A percentile compares a stretch with the other conserved stretches of the same genome.
phyloP scores from a whole-genome alignment of 257 asterid species.

The Buddleja alternifolia region DNA sequence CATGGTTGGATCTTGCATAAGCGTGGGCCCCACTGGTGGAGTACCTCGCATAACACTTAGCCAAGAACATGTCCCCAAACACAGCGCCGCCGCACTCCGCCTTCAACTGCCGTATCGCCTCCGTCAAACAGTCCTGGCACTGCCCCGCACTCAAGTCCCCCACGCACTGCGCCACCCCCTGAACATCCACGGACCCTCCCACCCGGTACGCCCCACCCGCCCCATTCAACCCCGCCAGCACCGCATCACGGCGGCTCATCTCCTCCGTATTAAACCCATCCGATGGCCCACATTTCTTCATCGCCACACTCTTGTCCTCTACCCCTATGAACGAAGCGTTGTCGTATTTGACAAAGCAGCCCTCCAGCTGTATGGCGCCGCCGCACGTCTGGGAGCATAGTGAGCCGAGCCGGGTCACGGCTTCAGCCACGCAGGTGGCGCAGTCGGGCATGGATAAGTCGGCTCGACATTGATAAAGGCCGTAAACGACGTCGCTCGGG shows the following conservation, averaged over 20 bases:
- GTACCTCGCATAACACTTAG: slow-evolving; percentile 90
- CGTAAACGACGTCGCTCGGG: slow-evolving; percentile 62
- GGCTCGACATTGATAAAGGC: slow-evolving; percentile 85
- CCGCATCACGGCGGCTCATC: slow-evolving; percentile 71
- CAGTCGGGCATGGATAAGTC: slow-evolving; percentile 94
- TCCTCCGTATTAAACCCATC: slow-evolving; percentile 50
- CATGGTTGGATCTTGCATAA: slow-evolving; percentile 55
- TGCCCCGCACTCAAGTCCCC: slow-evolving; percentile 84
- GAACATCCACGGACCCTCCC: slow-evolving; percentile 72
- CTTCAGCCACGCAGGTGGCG: slow-evolving; percentile 77
- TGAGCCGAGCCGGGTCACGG: slow-evolving; percentile 57
- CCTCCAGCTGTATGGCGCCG: slow-evolving; percentile 78
- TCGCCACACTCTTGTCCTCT: slow-evolving; percentile 80
- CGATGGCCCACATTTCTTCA: slow-evolving; percentile 93
- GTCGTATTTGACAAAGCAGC: slow-evolving; percentile 85
- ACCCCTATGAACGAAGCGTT: slow-evolving; percentile 66
- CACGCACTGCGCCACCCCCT: slow-evolving; percentile 91
- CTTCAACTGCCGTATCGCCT: slow-evolving; percentile 76
- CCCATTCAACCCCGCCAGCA: slow-evolving; percentile 59
- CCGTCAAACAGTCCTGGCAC: slow-evolving; percentile 91
- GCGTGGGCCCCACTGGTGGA: slow-evolving; percentile 64
- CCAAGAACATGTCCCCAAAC: slow-evolving; percentile 89
- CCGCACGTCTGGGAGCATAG: slow-evolving; percentile 72
- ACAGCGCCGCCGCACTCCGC: slow-evolving; percentile 88
- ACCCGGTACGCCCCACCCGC: slow-evolving; percentile 72